These are phyloP conservation scores for Prunus mongolica DNA, from an alignment of 306 rosid genomes.

Conservation along the genomic window DNA sequence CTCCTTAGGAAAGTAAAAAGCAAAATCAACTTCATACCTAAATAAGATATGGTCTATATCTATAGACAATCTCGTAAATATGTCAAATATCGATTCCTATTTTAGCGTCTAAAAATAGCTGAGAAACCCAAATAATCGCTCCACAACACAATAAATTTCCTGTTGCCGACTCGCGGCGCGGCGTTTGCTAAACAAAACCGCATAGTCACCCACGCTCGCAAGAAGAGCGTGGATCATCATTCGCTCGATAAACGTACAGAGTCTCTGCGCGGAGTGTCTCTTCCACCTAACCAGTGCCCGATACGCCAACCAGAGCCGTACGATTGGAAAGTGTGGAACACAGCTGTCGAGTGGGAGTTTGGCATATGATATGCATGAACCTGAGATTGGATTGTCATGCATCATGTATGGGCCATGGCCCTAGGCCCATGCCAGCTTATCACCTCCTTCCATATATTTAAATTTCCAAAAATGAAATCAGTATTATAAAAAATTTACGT, in stretches of 20 bases:
- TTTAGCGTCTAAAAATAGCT: not conserved
- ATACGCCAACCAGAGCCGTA: not conserved
- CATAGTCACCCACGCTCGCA: not conserved
- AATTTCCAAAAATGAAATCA: not conserved
- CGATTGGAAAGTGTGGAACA: not conserved
- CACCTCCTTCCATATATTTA: not conserved
- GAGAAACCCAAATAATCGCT: not conserved
- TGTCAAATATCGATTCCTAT: not conserved
- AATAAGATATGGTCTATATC: not conserved
- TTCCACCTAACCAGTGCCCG: not conserved
- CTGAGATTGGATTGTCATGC: conserved; percentile 16
- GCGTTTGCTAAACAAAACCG: not conserved
- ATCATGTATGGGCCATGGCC: conserved; percentile 11
- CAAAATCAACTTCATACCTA: not conserved
- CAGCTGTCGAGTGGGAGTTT: not conserved
- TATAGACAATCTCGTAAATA: conserved; percentile 18
- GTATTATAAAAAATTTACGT: not conserved
- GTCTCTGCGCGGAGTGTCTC: not conserved
- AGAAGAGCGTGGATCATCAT: not conserved
- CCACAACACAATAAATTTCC: not conserved
- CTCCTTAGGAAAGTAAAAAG: not conserved
- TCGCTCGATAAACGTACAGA: not conserved
- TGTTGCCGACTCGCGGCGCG: conserved; percentile 3
- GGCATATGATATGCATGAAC: conserved; percentile 15
- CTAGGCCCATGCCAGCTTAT: conserved; percentile 22